Conservation (phyloP, 768 basidiomycete genomes). For the Pulveroboletus frians region DNA sequence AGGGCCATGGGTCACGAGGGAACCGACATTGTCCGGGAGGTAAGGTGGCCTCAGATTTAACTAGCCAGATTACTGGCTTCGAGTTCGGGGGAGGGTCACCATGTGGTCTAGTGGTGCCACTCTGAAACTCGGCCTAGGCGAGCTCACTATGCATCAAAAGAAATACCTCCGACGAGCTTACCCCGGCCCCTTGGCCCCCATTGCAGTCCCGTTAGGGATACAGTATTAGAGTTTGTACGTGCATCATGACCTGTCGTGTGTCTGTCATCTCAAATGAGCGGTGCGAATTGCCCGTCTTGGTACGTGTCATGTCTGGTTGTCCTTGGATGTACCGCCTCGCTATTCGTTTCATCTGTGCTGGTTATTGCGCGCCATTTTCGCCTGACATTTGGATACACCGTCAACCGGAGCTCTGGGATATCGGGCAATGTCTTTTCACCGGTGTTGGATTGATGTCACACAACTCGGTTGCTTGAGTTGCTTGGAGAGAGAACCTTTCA, state of each 20-base stretch:
- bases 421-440: no score
- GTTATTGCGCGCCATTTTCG: not conserved
- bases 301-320: not conserved
- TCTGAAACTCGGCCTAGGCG: not conserved
- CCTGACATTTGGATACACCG: not conserved
- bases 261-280: conserved; percentile 1
- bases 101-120: not conserved
- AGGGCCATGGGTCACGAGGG: no score
- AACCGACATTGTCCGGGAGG: not conserved
- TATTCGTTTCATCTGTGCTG: not conserved
- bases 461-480: no score
- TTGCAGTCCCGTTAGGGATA: not conserved
- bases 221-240: not conserved
- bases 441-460: no score
- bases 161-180: not conserved
- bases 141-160: not conserved
- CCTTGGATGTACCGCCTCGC: not conserved
- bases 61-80: not conserved
- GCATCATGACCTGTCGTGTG: conserved; percentile 2
- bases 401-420: no score
- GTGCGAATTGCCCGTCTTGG: conserved; percentile 4
- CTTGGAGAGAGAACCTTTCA: no score
- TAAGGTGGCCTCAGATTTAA: not conserved
- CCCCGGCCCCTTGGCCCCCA: not conserved
- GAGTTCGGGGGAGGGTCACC: not conserved